These are phyloP conservation scores for Panellus pusillus DNA, from an alignment of 768 basidiomycete species.

Conservation along the genomic window DNA sequence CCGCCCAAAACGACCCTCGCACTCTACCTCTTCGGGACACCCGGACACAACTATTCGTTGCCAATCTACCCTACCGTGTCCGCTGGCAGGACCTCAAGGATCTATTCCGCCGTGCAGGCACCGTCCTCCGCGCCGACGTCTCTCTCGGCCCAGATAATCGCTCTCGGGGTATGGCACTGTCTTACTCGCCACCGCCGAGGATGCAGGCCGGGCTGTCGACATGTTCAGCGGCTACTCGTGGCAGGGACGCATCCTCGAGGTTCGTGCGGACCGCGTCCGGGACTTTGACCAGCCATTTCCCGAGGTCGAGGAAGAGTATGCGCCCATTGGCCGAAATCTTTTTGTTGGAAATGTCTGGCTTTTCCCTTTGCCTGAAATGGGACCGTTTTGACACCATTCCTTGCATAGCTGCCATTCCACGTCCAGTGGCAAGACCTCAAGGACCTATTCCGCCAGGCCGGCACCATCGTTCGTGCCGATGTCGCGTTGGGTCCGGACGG, in stretches of 20 bases:
- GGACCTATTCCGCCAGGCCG: constrained; percentile 90
- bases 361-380: constrained; percentile 2
- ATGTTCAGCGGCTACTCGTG: constrained; percentile 97
- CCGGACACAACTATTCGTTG: constrained; percentile 92
- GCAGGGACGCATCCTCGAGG: constrained; percentile 92
- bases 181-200: constrained; percentile 89
- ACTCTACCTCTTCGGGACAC: constrained; percentile 68
- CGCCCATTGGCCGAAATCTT: constrained; percentile 51
- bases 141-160: constrained; percentile 86
- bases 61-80: constrained; percentile 95
- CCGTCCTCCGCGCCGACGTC: constrained; percentile 77
- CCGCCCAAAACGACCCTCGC: constrained; percentile 47
- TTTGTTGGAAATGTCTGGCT: constrained; percentile 86
- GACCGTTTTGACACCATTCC: neutral
- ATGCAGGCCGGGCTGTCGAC: constrained; percentile 91
- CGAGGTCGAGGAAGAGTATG: constrained; percentile 20
- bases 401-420: constrained; percentile 78
- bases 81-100: constrained; percentile 99
- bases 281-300: constrained; percentile 31
- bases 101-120: constrained; percentile 93
- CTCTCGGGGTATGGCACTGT: constrained; percentile 95
- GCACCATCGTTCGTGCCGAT: constrained; percentile 87
- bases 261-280: constrained; percentile 72
- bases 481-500: constrained; percentile 87
- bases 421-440: constrained; percentile 99